Percentiles rank a stretch among this genome's conserved stretches.
phyloP scores from a whole-genome alignment of 2,329 filamentous ascomycete genomes.

The Intubia oerlemansii region DNA sequence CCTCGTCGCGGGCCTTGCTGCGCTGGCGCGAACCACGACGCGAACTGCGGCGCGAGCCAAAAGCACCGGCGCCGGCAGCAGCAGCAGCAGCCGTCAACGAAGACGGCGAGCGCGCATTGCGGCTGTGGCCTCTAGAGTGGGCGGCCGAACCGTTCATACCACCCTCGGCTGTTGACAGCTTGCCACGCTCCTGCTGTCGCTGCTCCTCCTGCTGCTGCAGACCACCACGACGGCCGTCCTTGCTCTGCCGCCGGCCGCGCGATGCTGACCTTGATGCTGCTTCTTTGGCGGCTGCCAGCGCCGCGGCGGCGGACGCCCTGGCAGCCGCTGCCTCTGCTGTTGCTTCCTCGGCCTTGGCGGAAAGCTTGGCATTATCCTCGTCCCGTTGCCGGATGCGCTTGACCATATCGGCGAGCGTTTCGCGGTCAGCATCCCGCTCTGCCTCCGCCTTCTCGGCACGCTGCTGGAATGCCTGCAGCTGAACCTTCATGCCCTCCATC shows the following conservation, averaged over 20 bases:
- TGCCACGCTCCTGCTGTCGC: no score
- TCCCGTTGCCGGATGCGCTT: constrained; percentile 50
- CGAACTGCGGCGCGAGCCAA: no score
- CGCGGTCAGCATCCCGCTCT: constrained; percentile 50
- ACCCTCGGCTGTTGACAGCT: no score
- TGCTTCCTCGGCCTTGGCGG: constrained; percentile 19
- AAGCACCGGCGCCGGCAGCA: no score
- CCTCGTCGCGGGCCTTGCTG: neutral
- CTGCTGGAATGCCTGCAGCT: constrained; percentile 57
- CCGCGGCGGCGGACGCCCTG: constrained; percentile 11
- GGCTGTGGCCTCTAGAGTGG: no score
- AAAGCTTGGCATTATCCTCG: constrained; percentile 29
- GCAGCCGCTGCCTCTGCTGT: constrained; percentile 16
- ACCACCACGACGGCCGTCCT: neutral
- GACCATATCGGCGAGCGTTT: constrained; percentile 73
- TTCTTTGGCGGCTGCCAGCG: constrained; percentile 1
- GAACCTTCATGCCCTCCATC: constrained; percentile 60
- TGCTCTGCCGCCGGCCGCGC: constrained; percentile 1
- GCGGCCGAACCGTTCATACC: no score
- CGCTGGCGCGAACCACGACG: neutral
- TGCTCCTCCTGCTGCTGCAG: neutral
- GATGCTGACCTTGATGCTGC: neutral
- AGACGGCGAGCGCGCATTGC: neutral
- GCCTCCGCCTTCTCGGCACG: constrained; percentile 64
- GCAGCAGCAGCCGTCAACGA: no score